Percentiles rank a stretch among this genome's conserved stretches.
phyloP scores from a whole-genome alignment of 176 grass and related monocot species.

The Rhynchospora breviuscula region DNA sequence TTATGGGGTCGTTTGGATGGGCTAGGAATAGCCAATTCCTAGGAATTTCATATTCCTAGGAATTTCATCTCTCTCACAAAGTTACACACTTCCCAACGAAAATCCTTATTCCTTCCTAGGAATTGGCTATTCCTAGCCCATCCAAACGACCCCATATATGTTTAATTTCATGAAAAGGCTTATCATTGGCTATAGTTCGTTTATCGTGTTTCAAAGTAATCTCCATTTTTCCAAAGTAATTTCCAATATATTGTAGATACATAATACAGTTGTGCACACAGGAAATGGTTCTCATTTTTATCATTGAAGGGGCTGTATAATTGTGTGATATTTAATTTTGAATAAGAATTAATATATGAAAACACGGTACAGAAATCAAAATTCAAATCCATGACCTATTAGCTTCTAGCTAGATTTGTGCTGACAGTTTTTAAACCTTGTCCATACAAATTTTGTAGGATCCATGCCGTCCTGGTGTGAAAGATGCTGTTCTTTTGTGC shows the following conservation, averaged over 20 bases:
- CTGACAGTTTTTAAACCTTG: background rate
- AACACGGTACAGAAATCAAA: background rate
- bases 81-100: too few relatives aligned
- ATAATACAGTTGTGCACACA: background rate
- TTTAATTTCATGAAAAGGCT: background rate
- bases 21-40: too few relatives aligned
- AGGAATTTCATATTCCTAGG: too few relatives aligned
- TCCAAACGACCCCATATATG: too few relatives aligned
- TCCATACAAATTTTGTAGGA: conserved; percentile 49
- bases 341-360: background rate
- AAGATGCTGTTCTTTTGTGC: conserved; percentile 71
- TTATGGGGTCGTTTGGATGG: too few relatives aligned
- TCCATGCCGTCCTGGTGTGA: conserved; percentile 85
- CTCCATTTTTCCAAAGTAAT: conserved; percentile 1
- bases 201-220: background rate
- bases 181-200: background rate
- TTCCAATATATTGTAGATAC: background rate
- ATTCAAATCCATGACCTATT: background rate
- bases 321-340: background rate
- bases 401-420: conserved; percentile 2
- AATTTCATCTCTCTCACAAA: too few relatives aligned
- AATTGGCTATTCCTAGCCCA: too few relatives aligned
- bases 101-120: too few relatives aligned
- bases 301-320: too few relatives aligned
- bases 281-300: background rate